These are phyloP conservation scores for Candida silvicultrix DNA, from an alignment of 805 yeast species.

Conservation along the genomic window DNA sequence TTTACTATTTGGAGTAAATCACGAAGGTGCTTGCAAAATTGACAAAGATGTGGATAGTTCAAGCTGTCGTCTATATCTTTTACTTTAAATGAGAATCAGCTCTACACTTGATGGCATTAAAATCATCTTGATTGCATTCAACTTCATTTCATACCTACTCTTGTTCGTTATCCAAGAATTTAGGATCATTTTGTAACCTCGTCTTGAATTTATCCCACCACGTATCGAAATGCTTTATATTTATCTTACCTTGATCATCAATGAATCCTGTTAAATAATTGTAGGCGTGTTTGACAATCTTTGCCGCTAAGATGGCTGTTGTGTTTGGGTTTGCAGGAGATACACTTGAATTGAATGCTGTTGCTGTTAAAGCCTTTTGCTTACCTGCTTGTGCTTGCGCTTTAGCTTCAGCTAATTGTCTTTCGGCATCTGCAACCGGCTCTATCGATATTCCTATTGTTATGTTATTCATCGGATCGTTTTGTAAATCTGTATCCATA, in stretches of 20 bases:
- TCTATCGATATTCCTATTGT: conserved; percentile 88
- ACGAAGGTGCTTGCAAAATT: no score
- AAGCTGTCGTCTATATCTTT: no score
- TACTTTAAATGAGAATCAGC: no score
- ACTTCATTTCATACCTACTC: no score
- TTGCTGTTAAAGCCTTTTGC: conserved; percentile 15
- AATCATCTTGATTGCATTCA: no score
- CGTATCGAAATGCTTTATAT: conserved; percentile 78
- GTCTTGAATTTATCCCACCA: conserved; percentile 94
- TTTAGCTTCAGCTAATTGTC: conserved; percentile 39
- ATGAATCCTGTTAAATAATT: conserved; percentile 86
- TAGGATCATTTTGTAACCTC: conserved; percentile 74
- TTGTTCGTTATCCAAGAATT: conserved; percentile 49
- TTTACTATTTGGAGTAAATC: no score
- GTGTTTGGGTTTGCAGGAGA: conserved; percentile 31
- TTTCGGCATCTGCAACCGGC: conserved; percentile 60
- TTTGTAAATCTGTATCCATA: conserved; percentile 35
- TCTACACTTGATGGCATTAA: no score
- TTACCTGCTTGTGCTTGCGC: conserved; percentile 8
- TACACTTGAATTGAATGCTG: conserved; percentile 23
- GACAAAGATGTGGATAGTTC: no score
- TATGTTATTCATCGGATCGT: conserved; percentile 24
- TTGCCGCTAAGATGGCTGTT: conserved; percentile 68
- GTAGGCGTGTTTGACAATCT: conserved; percentile 88
- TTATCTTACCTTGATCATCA: conserved; percentile 73